These are phyloP conservation scores for Clonostachys rosea DNA, from an alignment of 2,329 filamentous ascomycete genomes.

Conservation along the genomic window DNA sequence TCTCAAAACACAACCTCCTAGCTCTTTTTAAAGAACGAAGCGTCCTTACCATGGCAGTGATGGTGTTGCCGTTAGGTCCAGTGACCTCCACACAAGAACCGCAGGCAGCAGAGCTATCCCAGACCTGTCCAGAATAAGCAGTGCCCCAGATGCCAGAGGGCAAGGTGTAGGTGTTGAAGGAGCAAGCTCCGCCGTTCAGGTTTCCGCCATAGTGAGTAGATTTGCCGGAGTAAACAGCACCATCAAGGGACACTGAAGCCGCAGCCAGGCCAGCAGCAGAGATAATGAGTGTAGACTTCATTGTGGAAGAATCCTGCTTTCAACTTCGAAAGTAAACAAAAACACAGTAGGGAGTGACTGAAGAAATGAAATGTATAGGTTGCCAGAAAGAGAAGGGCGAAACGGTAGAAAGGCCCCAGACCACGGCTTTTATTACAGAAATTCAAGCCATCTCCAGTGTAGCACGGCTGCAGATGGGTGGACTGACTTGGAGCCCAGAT, in stretches of 20 bases:
- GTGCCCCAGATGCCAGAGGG: constrained; percentile 56
- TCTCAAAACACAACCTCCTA: not conserved
- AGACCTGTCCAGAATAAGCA: constrained; percentile 54
- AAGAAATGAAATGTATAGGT: no score
- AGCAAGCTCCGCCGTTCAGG: constrained; percentile 55
- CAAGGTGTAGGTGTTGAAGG: constrained; percentile 58
- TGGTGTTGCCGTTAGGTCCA: constrained; percentile 47
- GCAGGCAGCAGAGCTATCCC: constrained; percentile 51
- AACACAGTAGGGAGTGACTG: no score
- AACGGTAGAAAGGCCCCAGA: no score
- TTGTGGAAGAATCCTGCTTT: no score
- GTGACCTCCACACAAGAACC: constrained; percentile 58
- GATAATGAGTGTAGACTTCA: not conserved
- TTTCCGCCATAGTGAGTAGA: constrained; percentile 51
- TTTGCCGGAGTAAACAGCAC: constrained; percentile 7
- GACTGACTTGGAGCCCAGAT: no score
- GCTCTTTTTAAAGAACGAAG: not conserved
- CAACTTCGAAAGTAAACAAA: no score
- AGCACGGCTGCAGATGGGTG: no score
- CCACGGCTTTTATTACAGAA: no score
- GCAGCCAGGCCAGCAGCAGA: not conserved
- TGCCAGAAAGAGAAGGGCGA: no score
- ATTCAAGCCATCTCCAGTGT: no score
- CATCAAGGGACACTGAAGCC: not conserved
- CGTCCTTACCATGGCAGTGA: constrained; percentile 57